phyloP scores from a whole-genome alignment of 2,329 filamentous ascomycete species.

The Botrytis deweyae region DNA sequence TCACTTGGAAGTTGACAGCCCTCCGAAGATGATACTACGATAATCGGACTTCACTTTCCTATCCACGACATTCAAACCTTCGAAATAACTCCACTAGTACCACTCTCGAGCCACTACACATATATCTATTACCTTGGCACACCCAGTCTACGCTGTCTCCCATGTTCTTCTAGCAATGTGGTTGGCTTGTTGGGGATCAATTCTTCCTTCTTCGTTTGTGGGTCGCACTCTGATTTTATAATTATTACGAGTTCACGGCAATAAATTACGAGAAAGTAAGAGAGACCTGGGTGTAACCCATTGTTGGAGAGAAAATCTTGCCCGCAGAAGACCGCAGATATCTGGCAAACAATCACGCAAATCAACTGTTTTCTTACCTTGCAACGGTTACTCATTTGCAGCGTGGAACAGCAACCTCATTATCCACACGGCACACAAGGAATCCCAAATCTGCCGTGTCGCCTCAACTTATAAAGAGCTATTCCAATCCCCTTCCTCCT shows the following conservation, averaged over 20 bases:
- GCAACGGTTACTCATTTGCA: neutral
- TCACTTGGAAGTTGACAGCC: neutral
- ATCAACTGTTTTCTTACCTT: neutral
- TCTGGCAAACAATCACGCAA: conserved; percentile 7
- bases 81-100: neutral
- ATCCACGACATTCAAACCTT: neutral
- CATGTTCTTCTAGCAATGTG: conserved; percentile 14
- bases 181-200: conserved; percentile 4
- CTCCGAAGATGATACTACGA: conserved; percentile 5
- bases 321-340: neutral
- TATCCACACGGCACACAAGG: neutral
- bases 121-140: neutral
- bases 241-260: conserved; percentile 13
- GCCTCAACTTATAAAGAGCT: neutral
- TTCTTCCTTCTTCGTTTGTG: conserved; percentile 16
- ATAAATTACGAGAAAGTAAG: conserved; percentile 18
- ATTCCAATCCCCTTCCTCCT: neutral
- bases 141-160: neutral
- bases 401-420: neutral
- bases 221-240: conserved; percentile 8
- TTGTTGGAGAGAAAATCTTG: neutral
- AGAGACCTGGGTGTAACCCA: neutral
- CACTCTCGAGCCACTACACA: neutral
- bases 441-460: conserved; percentile 2
- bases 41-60: conserved; percentile 6